Percentiles rank a stretch among this genome's conserved stretches.
Evolutionary conservation across 1,139 yeast genomes (phyloP).

Genomic region (Taphrina pruni): DNA sequence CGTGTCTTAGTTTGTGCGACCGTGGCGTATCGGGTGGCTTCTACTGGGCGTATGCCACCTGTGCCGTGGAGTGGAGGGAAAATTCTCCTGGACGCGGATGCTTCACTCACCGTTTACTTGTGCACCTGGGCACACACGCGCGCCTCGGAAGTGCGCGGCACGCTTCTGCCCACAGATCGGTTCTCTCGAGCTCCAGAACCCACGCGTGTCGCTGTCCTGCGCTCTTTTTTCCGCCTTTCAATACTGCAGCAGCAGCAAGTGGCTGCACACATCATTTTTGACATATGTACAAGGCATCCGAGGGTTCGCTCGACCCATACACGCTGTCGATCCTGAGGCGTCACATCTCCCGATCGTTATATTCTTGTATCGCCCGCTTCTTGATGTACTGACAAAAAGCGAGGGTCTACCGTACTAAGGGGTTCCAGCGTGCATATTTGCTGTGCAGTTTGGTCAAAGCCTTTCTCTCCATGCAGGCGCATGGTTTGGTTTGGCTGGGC

Average conservation of each 20-base stretch:
- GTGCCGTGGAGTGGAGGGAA: neutral
- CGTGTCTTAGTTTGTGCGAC: constrained; percentile 8
- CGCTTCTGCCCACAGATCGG: neutral
- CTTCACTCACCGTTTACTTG: neutral
- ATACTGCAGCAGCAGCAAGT: neutral
- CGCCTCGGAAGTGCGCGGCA: neutral
- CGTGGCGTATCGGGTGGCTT: constrained; percentile 12
- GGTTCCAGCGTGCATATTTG: no score
- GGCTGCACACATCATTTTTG: neutral
- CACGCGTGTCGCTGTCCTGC: no score
- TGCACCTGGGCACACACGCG: neutral
- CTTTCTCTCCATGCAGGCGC: neutral
- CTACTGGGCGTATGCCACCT: neutral
- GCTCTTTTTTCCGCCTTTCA: no score
- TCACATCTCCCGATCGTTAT: neutral
- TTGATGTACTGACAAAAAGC: no score
- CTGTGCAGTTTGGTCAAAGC: no score
- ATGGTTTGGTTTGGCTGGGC: no score
- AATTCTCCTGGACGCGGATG: neutral
- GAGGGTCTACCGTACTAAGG: no score
- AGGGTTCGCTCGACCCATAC: neutral
- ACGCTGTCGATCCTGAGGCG: neutral
- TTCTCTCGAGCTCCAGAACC: no score
- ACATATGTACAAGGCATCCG: neutral
- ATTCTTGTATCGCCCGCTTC: neutral